Evolutionary conservation across 2,329 filamentous ascomycete species (phyloP).

Genomic region (Apiospora saccharicola): DNA sequence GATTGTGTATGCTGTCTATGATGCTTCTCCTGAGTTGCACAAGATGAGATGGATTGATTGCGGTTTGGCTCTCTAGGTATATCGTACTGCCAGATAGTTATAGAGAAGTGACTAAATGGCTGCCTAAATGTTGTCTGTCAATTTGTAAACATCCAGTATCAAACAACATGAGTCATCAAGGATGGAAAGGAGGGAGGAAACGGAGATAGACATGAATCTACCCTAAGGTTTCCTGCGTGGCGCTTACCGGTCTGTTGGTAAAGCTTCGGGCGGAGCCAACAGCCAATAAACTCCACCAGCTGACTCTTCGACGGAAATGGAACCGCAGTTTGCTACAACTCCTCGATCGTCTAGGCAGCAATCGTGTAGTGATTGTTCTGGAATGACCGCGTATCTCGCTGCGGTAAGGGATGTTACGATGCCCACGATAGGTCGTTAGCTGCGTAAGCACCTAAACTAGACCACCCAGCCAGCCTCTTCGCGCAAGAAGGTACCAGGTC

Average conservation of each 20-base stretch:
- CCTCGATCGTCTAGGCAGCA: not conserved
- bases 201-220: not conserved
- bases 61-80: too few species aligned
- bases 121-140: too few species aligned
- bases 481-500: not conserved
- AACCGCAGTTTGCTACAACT: not conserved
- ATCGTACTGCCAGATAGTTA: too few species aligned
- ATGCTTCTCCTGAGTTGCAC: too few species aligned
- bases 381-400: fast-evolving
- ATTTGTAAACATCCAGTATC: too few species aligned
- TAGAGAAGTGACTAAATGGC: too few species aligned
- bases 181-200: not conserved
- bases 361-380: not conserved
- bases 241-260: not conserved
- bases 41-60: too few species aligned
- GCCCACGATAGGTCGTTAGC: not conserved
- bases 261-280: not conserved
- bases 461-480: not conserved
- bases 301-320: not conserved
- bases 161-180: not conserved
- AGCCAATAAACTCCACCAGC: not conserved
- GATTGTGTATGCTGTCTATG: not conserved
- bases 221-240: not conserved
- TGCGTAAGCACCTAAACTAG: not conserved
- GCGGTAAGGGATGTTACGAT: not conserved